Evolutionary conservation across 106 monocot genomes (phyloP).

Genomic region (Apostasia ramifera): DNA sequence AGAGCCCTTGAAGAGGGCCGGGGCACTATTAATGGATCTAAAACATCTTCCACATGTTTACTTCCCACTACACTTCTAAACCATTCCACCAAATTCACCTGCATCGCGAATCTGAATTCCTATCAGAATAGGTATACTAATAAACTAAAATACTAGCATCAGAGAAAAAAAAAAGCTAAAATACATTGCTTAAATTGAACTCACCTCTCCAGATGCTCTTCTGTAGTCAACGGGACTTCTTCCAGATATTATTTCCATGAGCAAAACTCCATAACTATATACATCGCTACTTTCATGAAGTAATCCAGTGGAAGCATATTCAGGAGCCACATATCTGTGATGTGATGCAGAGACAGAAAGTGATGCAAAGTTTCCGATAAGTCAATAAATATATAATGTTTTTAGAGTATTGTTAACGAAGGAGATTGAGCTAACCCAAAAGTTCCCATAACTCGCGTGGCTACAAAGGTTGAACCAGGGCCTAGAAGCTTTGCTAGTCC

Average conservation of each 20-base stretch:
- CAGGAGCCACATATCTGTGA: constrained; percentile 87
- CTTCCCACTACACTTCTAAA: constrained; percentile 72
- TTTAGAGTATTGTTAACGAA: neutral
- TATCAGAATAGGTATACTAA: neutral
- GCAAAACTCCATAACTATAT: constrained; percentile 86
- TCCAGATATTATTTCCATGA: constrained; percentile 90
- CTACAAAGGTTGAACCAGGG: constrained; percentile 71
- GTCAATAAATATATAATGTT: neutral
- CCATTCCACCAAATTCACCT: constrained; percentile 95
- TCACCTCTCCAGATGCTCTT: constrained; percentile 66
- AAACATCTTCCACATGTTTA: constrained; percentile 58
- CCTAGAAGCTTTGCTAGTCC: constrained; percentile 88
- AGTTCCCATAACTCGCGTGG: constrained; percentile 94
- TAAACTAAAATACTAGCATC: neutral
- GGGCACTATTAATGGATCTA: constrained; percentile 45
- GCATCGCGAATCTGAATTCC: neutral
- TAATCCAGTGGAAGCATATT: constrained; percentile 86
- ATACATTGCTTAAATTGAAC: neutral
- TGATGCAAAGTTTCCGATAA: neutral
- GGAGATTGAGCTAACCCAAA: constrained; percentile 56
- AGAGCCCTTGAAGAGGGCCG: constrained; percentile 55
- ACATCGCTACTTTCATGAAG: constrained; percentile 82
- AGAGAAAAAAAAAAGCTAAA: neutral
- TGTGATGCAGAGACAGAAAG: neutral
- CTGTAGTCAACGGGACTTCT: constrained; percentile 77